Conservation (phyloP, 2,329 filamentous ascomycete genomes). For the Talaromyces pinophilus region DNA sequence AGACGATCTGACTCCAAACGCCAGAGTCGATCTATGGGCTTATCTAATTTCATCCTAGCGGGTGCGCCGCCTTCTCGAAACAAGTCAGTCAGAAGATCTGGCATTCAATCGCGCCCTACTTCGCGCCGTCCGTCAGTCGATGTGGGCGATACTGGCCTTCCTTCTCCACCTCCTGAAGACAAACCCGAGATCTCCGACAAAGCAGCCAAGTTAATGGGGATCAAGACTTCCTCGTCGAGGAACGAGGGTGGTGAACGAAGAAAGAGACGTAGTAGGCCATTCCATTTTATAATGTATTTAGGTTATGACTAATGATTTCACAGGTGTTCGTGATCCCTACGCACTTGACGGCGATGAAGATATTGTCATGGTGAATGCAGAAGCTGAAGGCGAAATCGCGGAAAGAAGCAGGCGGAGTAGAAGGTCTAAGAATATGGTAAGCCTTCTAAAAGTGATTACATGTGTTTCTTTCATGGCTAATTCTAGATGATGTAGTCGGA, state of each 20-base stretch:
- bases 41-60: conserved; percentile 66
- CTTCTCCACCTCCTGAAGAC: conserved; percentile 73
- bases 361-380: conserved; percentile 59
- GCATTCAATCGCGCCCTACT: conserved; percentile 54
- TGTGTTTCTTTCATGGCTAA: conserved; percentile 2
- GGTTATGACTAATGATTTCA: conserved; percentile 3
- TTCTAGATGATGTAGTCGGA: conserved; percentile 14
- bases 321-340: conserved; percentile 58
- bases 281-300: conserved; percentile 12
- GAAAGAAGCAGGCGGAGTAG: conserved; percentile 27
- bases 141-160: conserved; percentile 61
- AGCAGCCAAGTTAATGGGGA: conserved; percentile 74
- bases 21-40: conserved; percentile 56
- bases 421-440: conserved; percentile 22
- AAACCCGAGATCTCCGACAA: conserved; percentile 68
- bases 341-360: conserved; percentile 63
- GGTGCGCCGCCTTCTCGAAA: conserved; percentile 61
- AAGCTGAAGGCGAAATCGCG: conserved; percentile 39
- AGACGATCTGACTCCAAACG: conserved; percentile 56
- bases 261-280: conserved; percentile 48
- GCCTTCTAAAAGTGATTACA: neutral
- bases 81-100: conserved; percentile 66
- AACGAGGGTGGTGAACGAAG: conserved; percentile 53
- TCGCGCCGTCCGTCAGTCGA: conserved; percentile 71
- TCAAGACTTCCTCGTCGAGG: conserved; percentile 50